Conservation (phyloP, 2,329 filamentous ascomycete genomes). For the Pseudogymnoascus sp. region DNA sequence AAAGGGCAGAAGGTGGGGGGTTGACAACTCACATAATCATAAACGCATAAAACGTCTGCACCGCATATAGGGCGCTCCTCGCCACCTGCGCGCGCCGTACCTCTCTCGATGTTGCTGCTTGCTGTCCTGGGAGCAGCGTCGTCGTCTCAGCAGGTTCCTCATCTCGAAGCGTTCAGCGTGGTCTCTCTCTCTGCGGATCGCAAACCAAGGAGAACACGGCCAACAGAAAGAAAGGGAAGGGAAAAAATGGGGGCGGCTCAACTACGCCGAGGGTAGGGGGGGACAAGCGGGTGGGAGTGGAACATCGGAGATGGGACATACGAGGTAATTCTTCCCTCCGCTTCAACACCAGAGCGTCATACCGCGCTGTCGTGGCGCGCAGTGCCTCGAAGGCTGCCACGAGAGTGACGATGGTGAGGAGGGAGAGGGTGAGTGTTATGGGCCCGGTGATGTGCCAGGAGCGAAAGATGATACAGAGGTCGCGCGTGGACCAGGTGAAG, state of each 20-base stretch:
- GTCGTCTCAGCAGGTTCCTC: conserved; percentile 49
- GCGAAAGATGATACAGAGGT: conserved; percentile 93
- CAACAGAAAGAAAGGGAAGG: background rate
- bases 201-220: background rate
- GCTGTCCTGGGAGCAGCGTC: conserved; percentile 63
- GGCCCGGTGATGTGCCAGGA: conserved; percentile 79
- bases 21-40: conserved; percentile 90
- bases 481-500: conserved; percentile 89
- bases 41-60: conserved; percentile 97
- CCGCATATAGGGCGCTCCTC: conserved; percentile 76
- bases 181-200: conserved; percentile 21
- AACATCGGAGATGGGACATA: conserved; percentile 18
- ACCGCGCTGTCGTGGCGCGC: conserved; percentile 66
- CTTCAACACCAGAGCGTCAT: conserved; percentile 48
- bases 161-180: conserved; percentile 12
- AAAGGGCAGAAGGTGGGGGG: background rate
- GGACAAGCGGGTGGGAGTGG: background rate
- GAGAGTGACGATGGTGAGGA: conserved; percentile 72
- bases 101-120: conserved; percentile 48
- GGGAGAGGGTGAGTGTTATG: conserved; percentile 68
- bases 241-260: background rate
- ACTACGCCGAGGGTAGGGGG: background rate
- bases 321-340: conserved; percentile 20
- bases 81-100: conserved; percentile 64
- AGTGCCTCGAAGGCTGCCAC: conserved; percentile 91